Evolutionary conservation across 345 rosid species (phyloP).

Genomic region (Barbarea vulgaris): DNA sequence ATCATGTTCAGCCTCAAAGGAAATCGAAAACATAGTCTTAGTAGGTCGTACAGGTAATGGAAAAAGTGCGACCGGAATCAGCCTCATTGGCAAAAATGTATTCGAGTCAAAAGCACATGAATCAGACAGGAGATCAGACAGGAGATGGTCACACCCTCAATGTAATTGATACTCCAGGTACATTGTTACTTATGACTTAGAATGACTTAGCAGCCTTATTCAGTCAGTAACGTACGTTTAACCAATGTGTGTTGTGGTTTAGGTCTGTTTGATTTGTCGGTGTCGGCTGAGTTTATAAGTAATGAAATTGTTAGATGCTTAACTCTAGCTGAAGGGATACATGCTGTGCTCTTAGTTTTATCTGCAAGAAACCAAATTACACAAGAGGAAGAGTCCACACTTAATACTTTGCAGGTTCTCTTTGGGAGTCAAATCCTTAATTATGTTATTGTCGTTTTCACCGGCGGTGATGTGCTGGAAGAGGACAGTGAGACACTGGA

Average conservation of each 20-base stretch:
- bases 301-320: constrained; percentile 74
- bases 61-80: constrained; percentile 82
- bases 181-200: no score
- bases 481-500: constrained; percentile 65
- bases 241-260: no score
- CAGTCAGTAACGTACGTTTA: no score
- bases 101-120: constrained; percentile 67
- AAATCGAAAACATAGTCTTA: constrained; percentile 56
- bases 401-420: constrained; percentile 56
- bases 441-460: constrained; percentile 79
- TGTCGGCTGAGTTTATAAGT: constrained; percentile 57
- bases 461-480: constrained; percentile 81
- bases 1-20: no score
- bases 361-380: constrained; percentile 60
- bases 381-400: constrained; percentile 64
- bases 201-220: no score
- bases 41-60: constrained; percentile 93
- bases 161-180: no score
- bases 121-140: neutral
- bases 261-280: constrained; percentile 47
- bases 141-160: no score
- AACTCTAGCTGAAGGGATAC: constrained; percentile 68
- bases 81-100: constrained; percentile 57
- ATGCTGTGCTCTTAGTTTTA: constrained; percentile 44
- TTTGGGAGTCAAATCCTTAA: constrained; percentile 63